These are phyloP conservation scores for Dioszegia aurantiaca DNA, from an alignment of 768 basidiomycete species.

Conservation along the genomic window DNA sequence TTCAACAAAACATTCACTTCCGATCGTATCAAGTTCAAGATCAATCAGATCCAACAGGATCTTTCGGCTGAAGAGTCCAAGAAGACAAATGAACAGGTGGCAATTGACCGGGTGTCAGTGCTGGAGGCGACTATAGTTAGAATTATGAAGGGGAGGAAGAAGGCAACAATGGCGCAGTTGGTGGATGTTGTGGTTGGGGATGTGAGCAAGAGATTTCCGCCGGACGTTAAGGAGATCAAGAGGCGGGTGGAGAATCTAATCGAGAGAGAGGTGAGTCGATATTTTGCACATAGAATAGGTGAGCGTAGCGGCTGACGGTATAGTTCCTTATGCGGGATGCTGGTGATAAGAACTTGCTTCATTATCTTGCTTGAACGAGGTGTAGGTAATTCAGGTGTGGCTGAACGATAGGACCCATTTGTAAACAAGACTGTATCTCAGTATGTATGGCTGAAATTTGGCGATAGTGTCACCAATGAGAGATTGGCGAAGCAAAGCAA, in stretches of 20 bases:
- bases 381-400: neutral
- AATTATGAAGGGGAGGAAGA: slow-evolving; percentile 90
- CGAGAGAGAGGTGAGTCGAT: slow-evolving; percentile 58
- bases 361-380: slow-evolving; percentile 67
- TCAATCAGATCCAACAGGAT: slow-evolving; percentile 93
- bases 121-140: slow-evolving; percentile 94
- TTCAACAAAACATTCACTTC: slow-evolving; percentile 84
- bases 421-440: too few species aligned
- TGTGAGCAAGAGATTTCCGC: slow-evolving; percentile 81
- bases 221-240: slow-evolving; percentile 81
- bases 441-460: too few species aligned
- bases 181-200: slow-evolving; percentile 79
- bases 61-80: slow-evolving; percentile 83
- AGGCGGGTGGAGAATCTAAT: slow-evolving; percentile 75
- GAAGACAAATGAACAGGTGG: slow-evolving; percentile 76
- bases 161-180: slow-evolving; percentile 72
- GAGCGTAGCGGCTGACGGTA: slow-evolving; percentile 24
- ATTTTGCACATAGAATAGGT: neutral
- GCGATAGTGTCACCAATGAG: too few species aligned
- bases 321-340: slow-evolving; percentile 77
- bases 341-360: slow-evolving; percentile 66
- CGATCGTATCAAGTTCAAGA: slow-evolving; percentile 73
- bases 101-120: slow-evolving; percentile 77
- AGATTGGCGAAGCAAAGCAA: too few species aligned
- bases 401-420: too few species aligned